Base-by-base conservation (phyloP, 2,329 filamentous ascomycete species). In the Diplodia intermedia region DNA sequence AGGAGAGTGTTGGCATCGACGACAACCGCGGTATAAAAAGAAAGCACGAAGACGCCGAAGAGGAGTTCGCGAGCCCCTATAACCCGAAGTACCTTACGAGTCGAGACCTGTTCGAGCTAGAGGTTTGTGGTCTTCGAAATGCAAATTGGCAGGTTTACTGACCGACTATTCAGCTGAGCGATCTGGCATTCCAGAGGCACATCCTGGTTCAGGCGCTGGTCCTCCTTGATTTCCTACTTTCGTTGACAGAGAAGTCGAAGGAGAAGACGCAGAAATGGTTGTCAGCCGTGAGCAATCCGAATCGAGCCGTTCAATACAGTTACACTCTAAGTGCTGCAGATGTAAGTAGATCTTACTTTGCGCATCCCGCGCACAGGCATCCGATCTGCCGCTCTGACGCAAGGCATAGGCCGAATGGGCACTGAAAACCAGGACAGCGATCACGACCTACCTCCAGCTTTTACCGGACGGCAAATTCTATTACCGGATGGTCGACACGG, bases 51-150 rank as follows among this genome's bases (percentile, higher is more conserved):
- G 85, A 84, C 63, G 86, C 87, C 8, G 84, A 87, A 61, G 86
- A 88, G 66, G 89, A 90, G 69, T 82, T 89, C 62, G 85, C 89
- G 29, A 90, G 88, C 75, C 89, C 88, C 29, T 98, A 97, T 81
- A 99, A 99, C 74, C 94, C 96, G 1, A 99, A 98, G 77, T 99
- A 99, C 77, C 86, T 99, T 20, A 99, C 95, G n/a, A 98, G 94
- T 78, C 88, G 91, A 71, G 96, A 99, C 77, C 84, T 99, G 1
- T 99, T 99, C 79, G 93, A 96, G 74, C 87, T 99, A 55, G 95
- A 99, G 86, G 91, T 93, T 84, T 69, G 82, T 75, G 61, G 29
- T 66, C 69, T 60, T 29, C 31, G 14, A 20, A 38, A 57, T 36
- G 11, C 3, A n/a, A 26, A 54, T 50, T 50, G 33, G 33, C 18